A percentile compares a stretch with the other conserved stretches of the same genome.
Conservation (phyloP, 2,329 filamentous ascomycete genomes). For the Diaporthe sp. region DNA sequence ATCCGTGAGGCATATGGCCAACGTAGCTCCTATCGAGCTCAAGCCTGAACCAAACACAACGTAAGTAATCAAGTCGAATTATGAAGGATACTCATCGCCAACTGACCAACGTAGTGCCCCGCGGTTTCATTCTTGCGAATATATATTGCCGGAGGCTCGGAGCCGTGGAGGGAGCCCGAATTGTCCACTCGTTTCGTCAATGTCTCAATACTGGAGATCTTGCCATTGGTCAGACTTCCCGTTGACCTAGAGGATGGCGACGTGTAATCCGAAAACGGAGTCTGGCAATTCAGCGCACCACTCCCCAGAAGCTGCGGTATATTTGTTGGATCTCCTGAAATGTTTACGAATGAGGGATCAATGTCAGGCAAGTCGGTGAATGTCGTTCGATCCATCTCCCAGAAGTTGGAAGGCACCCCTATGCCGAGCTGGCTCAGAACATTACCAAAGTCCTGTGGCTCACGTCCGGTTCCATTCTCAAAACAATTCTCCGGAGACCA, state of each 20-base stretch:
- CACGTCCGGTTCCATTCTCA: not conserved
- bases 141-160: not conserved
- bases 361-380: not conserved
- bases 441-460: not conserved
- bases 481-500: slow-evolving; percentile 10
- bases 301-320: not conserved
- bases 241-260: not conserved
- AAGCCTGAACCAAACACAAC: not conserved
- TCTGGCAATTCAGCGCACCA: not conserved
- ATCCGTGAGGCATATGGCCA: not conserved
- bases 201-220: not conserved
- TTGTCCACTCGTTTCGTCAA: not conserved
- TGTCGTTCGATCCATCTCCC: slow-evolving; percentile 8
- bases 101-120: slow-evolving; percentile 2
- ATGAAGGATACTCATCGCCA: not conserved
- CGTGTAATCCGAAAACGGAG: not conserved
- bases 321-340: not conserved
- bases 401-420: slow-evolving; percentile 10
- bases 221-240: slow-evolving; percentile 3
- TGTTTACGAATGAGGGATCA: not conserved
- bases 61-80: not conserved
- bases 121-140: slow-evolving; percentile 7
- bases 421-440: slow-evolving; percentile 15
- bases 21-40: not conserved
- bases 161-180: not conserved